Evolutionary conservation across 352 stramenopile genomes (phyloP).

Genomic region (Thraustochytrium sp.): DNA sequence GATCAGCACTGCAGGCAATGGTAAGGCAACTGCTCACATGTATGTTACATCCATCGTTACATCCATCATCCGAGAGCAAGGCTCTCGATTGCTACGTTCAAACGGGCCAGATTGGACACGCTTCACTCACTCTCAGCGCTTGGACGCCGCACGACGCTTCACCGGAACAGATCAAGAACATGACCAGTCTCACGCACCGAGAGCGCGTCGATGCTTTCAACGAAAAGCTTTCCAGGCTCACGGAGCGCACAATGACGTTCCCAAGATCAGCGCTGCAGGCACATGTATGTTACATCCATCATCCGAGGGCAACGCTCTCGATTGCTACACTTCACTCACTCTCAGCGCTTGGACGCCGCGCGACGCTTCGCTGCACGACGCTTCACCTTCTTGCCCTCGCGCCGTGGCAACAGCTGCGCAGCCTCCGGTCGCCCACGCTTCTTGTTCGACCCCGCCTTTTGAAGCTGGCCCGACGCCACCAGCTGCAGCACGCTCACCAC

Average conservation of each 20-base stretch:
- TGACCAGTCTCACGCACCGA: slow-evolving; percentile 75
- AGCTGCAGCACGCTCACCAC: slow-evolving; percentile 18
- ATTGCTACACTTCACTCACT: too few species aligned
- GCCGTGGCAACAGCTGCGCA: slow-evolving; percentile 44
- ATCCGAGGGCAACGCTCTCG: neutral
- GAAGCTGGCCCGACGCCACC: neutral
- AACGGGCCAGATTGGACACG: too few species aligned
- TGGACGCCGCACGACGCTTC: neutral
- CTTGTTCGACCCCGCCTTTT: neutral
- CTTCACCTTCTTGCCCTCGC: slow-evolving; percentile 34
- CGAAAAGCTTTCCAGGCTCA: slow-evolving; percentile 85
- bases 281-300: slow-evolving; percentile 39
- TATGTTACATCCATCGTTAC: too few species aligned
- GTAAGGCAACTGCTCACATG: slow-evolving; percentile 56
- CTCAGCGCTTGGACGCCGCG: too few species aligned
- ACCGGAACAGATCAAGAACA: slow-evolving; percentile 71
- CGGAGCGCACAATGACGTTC: slow-evolving; percentile 97
- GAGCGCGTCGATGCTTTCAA: slow-evolving; percentile 93
- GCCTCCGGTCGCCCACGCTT: slow-evolving; percentile 3
- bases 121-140: too few species aligned
- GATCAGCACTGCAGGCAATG: slow-evolving; percentile 81
- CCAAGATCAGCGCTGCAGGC: slow-evolving; percentile 80
- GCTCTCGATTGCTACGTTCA: too few species aligned
- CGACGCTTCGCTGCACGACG: slow-evolving; percentile 18
- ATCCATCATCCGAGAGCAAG: neutral